Conservation (phyloP, 345 rosid genomes). For the Salix arbutifolia region DNA sequence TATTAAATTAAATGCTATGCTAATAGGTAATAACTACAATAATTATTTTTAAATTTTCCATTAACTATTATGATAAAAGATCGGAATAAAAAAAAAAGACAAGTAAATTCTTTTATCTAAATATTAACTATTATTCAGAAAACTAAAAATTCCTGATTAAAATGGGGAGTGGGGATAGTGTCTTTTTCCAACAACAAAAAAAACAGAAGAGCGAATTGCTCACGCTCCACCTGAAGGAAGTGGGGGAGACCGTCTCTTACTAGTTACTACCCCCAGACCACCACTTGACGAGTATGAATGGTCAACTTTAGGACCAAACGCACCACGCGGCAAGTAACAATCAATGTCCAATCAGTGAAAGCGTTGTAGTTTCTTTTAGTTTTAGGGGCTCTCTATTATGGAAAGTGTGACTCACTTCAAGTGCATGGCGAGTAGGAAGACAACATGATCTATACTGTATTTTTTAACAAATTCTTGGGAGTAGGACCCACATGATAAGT, state of each 20-base stretch:
- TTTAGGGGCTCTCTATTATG: background rate
- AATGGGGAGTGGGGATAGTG: background rate
- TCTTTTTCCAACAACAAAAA: too few relatives aligned
- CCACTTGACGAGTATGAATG: slow-evolving; percentile 19
- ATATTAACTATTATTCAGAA: background rate
- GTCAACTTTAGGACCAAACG: slow-evolving; percentile 27
- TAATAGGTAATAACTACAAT: too few relatives aligned
- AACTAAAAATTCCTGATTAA: background rate
- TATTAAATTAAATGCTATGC: too few relatives aligned
- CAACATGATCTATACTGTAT: too few relatives aligned
- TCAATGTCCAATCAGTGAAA: background rate
- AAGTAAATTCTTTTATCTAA: background rate
- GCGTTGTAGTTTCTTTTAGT: background rate
- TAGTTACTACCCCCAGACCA: background rate
- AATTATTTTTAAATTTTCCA: too few relatives aligned
- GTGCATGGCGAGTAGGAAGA: background rate
- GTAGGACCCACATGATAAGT: slow-evolving; percentile 24
- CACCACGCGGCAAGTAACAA: background rate
- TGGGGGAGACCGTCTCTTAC: background rate
- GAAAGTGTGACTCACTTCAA: background rate
- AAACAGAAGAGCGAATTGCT: background rate
- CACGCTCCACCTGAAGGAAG: background rate
- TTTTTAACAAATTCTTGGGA: background rate
- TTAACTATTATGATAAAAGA: too few relatives aligned
- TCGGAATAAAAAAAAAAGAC: background rate